Percentiles rank a stretch among this genome's conserved stretches.
These are phyloP conservation scores for Lichtheimia hyalospora DNA, from an alignment of 371 early-diverging fungal genomes.

Conservation along the genomic window DNA sequence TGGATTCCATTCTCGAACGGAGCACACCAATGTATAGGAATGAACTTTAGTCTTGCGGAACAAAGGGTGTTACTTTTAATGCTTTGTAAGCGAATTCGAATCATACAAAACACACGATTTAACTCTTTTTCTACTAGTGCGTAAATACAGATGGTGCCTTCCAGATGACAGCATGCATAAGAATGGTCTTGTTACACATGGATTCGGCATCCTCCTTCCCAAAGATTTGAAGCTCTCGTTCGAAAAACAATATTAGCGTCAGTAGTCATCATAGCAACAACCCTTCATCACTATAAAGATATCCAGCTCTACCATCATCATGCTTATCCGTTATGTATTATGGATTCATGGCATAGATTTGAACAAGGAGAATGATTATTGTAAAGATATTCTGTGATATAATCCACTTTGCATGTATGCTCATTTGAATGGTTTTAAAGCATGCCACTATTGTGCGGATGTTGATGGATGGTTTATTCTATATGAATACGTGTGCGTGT, in stretches of 20 bases:
- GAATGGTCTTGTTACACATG: constrained; percentile 11
- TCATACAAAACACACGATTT: background rate
- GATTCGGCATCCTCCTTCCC: constrained; percentile 11
- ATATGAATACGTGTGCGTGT: too few relatives aligned
- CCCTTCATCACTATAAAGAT: too few relatives aligned
- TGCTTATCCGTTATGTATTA: too few relatives aligned
- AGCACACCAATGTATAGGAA: constrained; percentile 28
- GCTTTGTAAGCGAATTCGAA: constrained; percentile 28
- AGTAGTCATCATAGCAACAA: too few relatives aligned
- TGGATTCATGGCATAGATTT: too few relatives aligned
- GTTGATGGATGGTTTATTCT: too few relatives aligned
- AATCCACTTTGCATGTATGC: too few relatives aligned
- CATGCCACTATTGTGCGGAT: too few relatives aligned
- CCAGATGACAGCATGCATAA: constrained; percentile 28
- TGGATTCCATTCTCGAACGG: constrained; percentile 18
- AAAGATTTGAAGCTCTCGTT: constrained; percentile 6
- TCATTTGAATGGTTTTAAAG: too few relatives aligned
- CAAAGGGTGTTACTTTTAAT: constrained; percentile 53
- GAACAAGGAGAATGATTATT: too few relatives aligned
- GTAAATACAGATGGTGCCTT: constrained; percentile 26
- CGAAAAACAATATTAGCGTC: constrained; percentile 9
- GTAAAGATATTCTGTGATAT: too few relatives aligned
- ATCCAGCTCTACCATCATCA: too few relatives aligned
- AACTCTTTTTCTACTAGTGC: constrained; percentile 19
- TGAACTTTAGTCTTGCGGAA: constrained; percentile 56